A percentile compares a stretch with the other conserved stretches of the same genome.
Conservation (phyloP, 805 yeast species). For the Starmerella kuoi region DNA sequence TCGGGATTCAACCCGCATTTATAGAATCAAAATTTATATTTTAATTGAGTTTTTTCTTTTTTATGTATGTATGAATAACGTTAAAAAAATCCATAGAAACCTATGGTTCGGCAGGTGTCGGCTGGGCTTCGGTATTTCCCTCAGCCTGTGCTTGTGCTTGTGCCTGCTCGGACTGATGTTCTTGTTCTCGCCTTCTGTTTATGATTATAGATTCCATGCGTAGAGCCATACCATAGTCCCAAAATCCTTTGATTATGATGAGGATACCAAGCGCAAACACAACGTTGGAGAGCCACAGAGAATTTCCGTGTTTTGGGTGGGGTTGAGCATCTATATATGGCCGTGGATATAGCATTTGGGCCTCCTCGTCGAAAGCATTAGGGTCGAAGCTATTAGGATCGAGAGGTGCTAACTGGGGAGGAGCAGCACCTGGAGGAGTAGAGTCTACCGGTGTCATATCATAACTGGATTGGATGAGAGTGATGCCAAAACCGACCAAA, state of each 20-base stretch:
- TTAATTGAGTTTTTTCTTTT: no score
- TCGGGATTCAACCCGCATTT: no score
- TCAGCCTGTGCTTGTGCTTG: constrained; percentile 3
- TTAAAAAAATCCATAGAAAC: no score
- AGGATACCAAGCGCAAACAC: constrained; percentile 58
- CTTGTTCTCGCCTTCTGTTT: constrained; percentile 8
- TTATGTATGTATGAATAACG: no score
- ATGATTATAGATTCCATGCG: constrained; percentile 56
- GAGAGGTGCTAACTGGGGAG: constrained; percentile 38
- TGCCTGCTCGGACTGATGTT: constrained; percentile 7
- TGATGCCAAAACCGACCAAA: constrained; percentile 78
- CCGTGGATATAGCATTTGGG: constrained; percentile 1
- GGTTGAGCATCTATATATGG: not conserved
- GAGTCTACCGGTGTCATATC: constrained; percentile 39
- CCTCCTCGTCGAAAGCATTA: not conserved
- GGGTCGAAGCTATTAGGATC: constrained; percentile 42
- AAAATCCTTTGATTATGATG: constrained; percentile 52
- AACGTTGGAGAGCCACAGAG: constrained; percentile 28
- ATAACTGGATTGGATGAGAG: constrained; percentile 61
- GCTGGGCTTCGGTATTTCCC: no score
- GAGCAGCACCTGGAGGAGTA: constrained; percentile 20
- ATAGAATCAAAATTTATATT: no score
- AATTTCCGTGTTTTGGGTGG: constrained; percentile 4
- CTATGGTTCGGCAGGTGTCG: no score
- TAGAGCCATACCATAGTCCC: constrained; percentile 64